phyloP scores from a whole-genome alignment of 2,329 filamentous ascomycete species.

The Talaromyces marneffei region DNA sequence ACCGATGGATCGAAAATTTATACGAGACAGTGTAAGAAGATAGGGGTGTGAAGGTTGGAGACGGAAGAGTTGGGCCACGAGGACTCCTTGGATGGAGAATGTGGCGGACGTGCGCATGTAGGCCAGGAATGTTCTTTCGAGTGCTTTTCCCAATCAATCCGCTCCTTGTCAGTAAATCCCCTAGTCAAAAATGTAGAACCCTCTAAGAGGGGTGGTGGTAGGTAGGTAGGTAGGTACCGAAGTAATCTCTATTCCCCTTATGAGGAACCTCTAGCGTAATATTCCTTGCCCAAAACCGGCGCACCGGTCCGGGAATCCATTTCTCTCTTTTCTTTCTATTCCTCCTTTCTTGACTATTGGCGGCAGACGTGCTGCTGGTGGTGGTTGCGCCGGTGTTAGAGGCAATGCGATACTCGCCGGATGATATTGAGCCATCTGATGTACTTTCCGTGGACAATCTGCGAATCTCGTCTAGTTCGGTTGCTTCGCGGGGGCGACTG shows the following conservation, averaged over 20 bases:
- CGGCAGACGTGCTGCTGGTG: constrained; percentile 5
- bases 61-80: constrained; percentile 63
- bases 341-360: background rate
- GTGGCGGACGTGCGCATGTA: constrained; percentile 66
- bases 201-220: background rate
- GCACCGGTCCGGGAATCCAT: constrained; percentile 58
- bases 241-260: constrained; percentile 39
- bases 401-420: constrained; percentile 27
- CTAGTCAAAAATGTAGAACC: too few species aligned
- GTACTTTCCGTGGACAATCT: background rate
- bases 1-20: constrained; percentile 54
- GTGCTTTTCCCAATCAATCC: constrained; percentile 46
- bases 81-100: constrained; percentile 61
- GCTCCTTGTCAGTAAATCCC: background rate
- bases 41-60: constrained; percentile 39
- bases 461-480: constrained; percentile 12
- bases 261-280: constrained; percentile 35
- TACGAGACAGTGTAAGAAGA: too few species aligned
- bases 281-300: constrained; percentile 72
- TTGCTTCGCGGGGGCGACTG: constrained; percentile 14
- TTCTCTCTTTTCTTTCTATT: constrained; percentile 27
- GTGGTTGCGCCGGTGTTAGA: constrained; percentile 15
- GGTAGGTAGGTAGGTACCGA: constrained; percentile 31
- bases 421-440: constrained; percentile 27
- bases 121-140: constrained; percentile 68